Evolutionary conservation across 805 yeast species (phyloP), one percentile per base, ranked within the genome.

Genomic region (Lachancea sp.): DNA sequence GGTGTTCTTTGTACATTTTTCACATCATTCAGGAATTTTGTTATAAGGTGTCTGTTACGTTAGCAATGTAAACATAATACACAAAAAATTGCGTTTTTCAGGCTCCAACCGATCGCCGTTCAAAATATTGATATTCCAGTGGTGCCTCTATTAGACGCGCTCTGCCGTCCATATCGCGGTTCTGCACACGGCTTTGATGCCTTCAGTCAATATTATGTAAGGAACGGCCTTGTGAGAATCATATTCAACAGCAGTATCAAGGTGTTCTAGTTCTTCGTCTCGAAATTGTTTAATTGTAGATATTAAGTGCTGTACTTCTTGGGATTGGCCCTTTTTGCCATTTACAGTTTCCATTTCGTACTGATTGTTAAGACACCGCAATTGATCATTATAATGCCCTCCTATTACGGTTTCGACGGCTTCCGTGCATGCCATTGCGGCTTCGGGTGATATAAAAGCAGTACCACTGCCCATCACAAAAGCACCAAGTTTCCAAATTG

Each of bases 391-490:
- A 64, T 92, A 92, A 60, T 92, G 98, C 1, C 85, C 84, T 2
- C 98, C 98, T 60, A 92, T 92, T 5, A 92, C 97, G 0, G 98
- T 92, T 63, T 92, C 98, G 2, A 92, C 97, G 0, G 97, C 97
- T 45, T 89, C 97, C 0, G 98, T 92, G 60, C 98, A 92, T 1
- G 98, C 97, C 98, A 92, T 92, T 2, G 98, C 97, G 2, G 96
- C 97, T 58, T 90, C 96, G 55, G 87, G 86, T 13, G 96, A 82
- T 47, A 88, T 63, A 40, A 83, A 52, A 0, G 96, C 97, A 0
- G 97, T 92, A 1, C 80, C 83, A 1, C 78, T 77, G 3, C 98
- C 98, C 68, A 92, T 70, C 0, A 80, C 79, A 36, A 83, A 70
- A 0, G 98, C 97, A 3, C 97, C 97, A 0, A 75, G 62, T 58